Percentiles rank a stretch among this genome's conserved stretches.
Conservation (phyloP, 768 basidiomycete genomes). For the Dendrothele bispora region DNA sequence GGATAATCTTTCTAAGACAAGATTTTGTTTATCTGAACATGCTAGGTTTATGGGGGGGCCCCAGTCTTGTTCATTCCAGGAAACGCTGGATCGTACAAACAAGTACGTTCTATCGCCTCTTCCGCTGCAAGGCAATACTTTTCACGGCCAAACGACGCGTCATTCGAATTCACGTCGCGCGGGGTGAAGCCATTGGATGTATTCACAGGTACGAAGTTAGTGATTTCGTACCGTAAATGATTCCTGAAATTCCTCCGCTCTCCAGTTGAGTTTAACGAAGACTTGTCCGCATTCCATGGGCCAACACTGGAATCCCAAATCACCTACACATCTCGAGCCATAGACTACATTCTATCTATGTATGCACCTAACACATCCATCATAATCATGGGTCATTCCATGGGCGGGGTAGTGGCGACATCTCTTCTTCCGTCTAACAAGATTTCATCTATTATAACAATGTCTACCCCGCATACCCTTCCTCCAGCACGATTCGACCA, state of each 20-base stretch:
- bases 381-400: conserved; percentile 89
- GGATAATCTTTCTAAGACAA: not conserved
- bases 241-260: too few species aligned
- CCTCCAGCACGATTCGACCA: conserved; percentile 88
- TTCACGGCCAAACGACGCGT: conserved; percentile 53
- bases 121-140: conserved; percentile 84
- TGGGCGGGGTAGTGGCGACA: conserved; percentile 93
- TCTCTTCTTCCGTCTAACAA: conserved; percentile 67
- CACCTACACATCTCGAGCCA: conserved; percentile 66
- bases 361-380: conserved; percentile 68
- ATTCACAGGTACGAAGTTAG: conserved; percentile 65
- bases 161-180: conserved; percentile 51
- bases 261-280: conserved; percentile 94
- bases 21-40: conserved; percentile 14
- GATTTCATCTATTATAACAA: conserved; percentile 85
- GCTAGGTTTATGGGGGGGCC: conserved; percentile 32
- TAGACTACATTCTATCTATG: conserved; percentile 75
- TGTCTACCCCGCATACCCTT: conserved; percentile 90
- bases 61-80: conserved; percentile 98
- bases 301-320: conserved; percentile 84
- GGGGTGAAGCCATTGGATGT: conserved; percentile 70
- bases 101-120: conserved; percentile 93
- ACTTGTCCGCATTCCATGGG: conserved; percentile 93
- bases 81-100: conserved; percentile 92
- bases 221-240: too few species aligned